Evolutionary conservation across 805 yeast genomes (phyloP), one percentile per base, ranked within the genome.

Genomic region (Myxozyma vanderwaltii): DNA sequence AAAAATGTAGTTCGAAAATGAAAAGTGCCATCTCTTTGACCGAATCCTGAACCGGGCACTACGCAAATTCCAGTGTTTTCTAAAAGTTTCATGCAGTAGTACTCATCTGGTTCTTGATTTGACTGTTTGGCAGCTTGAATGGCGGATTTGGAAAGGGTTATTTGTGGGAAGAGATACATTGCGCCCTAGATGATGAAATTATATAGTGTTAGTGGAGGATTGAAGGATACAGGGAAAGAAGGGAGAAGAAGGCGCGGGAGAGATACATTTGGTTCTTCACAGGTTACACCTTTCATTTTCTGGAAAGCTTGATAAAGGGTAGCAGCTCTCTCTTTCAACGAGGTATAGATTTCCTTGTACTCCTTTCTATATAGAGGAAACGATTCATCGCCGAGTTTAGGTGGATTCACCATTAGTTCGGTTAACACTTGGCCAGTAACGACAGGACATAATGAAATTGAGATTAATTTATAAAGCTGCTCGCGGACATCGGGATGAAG

Each of bases 31-130:
- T 85, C 85, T 49, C 79, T 86, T 76, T 94, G 99, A 33, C 98
- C 97, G 69, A 94, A 94, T 0, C 99, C 99, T 35, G 90, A 84
- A 38, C 99, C 99, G 29, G 99, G 98, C 63, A 94, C 95, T 46
- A 96, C 89, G 76, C 99, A 94, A 62, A 94, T 90, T 67, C 99
- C 99, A 5, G 99, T 91, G 48, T 76, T 73, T 65, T 92, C 92
- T 66, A 94, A 79, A 59, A 94, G 78, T 67, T 86, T 86, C 71
- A 86, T 79, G 74, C 97, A 91, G 77, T 94, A 94, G 65, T 88
- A 83, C 72, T 88, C 97, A 73, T 94, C 99, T 23, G 96, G 86
- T 43, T 81, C 76, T 68, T 82, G 70, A 24, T 82, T 83, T 31
- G 71, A 69, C 56, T 78, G 77, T 54, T 78, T 75, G 29, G 97